Evolutionary conservation across 2,329 filamentous ascomycete species (phyloP), one percentile per base, ranked within the genome.

Genomic region (Botrytis deweyae): DNA sequence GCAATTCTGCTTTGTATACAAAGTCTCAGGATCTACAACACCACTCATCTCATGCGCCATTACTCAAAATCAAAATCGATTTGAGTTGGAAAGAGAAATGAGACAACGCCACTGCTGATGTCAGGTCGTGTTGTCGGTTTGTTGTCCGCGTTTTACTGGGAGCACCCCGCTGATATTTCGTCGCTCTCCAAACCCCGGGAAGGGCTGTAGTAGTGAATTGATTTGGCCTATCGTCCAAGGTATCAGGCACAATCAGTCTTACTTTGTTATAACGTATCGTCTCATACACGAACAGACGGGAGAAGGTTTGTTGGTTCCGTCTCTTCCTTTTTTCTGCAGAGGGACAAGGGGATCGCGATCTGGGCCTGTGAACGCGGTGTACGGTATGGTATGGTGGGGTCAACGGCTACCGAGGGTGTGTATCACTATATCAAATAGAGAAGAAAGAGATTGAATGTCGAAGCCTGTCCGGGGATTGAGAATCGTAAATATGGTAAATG

Each of bases 1-100:
- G 85, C 92, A 95, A 81, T 91, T 93, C 83, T 96, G 93, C 84
- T 97, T 98, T 76, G 93, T 97, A 83, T 98, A 99, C 71, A 98
- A 88, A 75, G 91, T 89, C 84, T 97, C 94, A 5, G 96, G 96
- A 84, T 98, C 95, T 72, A 93, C 87, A 49, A 86, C 85, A 73
- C 87, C 87, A 78, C 85, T 85, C 82, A 80, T 81, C 75, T 76
- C 78, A 74, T 80, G 77, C 73, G 79, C 77, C 80, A 81, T 81
- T 38, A 67, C 78, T 72, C 44, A 61, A 65, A 61, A 62, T 73
- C 71, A 40, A 70, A 61, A 22, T 25, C n/a, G 65, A 59, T 44
- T 18, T 18, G 66, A 58, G 46, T 36, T 36, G 18, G n/a, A 55
- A 58, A 44, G 68, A 63, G 58, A 71, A 63, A 72, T 33, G 63